These are phyloP conservation scores for Geotrichum candidum DNA, from an alignment of 1,139 yeast genomes.

Conservation along the genomic window DNA sequence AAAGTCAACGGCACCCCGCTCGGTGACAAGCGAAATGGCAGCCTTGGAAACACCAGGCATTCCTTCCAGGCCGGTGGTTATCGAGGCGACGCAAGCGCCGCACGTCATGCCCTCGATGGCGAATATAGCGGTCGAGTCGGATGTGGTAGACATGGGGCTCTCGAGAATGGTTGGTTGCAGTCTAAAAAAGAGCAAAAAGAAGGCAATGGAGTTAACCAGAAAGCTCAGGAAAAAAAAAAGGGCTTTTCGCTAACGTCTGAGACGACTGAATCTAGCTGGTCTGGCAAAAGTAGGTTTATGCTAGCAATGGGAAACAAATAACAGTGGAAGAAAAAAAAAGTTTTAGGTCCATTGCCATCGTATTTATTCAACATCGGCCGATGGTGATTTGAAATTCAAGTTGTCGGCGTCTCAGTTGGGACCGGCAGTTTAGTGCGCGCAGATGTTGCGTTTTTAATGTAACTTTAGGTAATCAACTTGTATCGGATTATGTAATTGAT, in stretches of 20 bases:
- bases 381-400: not conserved
- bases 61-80: conserved; percentile 48
- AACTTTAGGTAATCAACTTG: not conserved
- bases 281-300: too few species aligned
- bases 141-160: not conserved
- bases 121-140: conserved; percentile 1
- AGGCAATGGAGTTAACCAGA: not conserved
- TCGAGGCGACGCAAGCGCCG: conserved; percentile 67
- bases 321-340: too few species aligned
- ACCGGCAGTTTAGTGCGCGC: not conserved
- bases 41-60: conserved; percentile 42
- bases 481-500: not conserved
- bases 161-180: not conserved
- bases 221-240: not conserved
- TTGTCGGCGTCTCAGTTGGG: not conserved
- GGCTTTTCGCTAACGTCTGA: too few species aligned
- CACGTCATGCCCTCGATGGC: conserved; percentile 60
- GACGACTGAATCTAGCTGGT: too few species aligned
- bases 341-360: too few species aligned
- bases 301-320: too few species aligned
- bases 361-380: not conserved
- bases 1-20: conserved; percentile 57
- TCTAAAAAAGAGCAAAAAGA: not conserved
- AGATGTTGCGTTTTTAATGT: not conserved
- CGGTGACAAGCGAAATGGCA: conserved; percentile 56